phyloP scores from a whole-genome alignment of 2,329 filamentous ascomycete genomes.

The Thielaviopsis populi region DNA sequence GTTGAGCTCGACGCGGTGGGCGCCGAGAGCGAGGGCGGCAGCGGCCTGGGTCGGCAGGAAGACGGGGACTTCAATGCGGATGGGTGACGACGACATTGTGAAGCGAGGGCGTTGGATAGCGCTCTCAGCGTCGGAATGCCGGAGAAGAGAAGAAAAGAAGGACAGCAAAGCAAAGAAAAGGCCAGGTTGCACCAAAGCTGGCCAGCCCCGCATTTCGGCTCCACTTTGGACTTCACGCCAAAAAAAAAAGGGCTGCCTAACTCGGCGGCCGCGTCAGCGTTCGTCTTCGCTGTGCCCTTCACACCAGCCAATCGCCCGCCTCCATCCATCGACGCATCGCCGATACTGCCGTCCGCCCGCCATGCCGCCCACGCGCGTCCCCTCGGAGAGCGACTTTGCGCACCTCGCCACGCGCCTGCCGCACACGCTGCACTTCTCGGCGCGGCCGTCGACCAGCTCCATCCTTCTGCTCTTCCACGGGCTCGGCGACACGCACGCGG shows the following conservation, averaged over 20 bases:
- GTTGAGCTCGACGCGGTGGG: slow-evolving; percentile 40
- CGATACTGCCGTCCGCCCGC: slow-evolving; percentile 16
- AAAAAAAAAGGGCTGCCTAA: neutral
- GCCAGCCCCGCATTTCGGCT: neutral
- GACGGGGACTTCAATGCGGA: slow-evolving; percentile 37
- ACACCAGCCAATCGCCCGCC: neutral
- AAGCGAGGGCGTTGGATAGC: neutral
- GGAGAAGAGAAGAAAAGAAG: neutral
- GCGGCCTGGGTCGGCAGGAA: slow-evolving; percentile 32
- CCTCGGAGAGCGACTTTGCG: slow-evolving; percentile 35
- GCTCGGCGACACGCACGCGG: slow-evolving; percentile 56
- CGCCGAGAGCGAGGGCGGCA: slow-evolving; percentile 30
- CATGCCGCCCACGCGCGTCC: slow-evolving; percentile 28
- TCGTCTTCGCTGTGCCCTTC: too few relatives aligned
- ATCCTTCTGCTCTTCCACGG: slow-evolving; percentile 73
- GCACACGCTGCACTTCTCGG: slow-evolving; percentile 34
- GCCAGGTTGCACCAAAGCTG: neutral
- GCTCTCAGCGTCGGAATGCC: too few relatives aligned
- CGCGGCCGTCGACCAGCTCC: slow-evolving; percentile 50
- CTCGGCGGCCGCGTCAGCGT: too few relatives aligned
- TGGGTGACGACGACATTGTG: slow-evolving; percentile 18
- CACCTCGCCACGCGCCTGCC: slow-evolving; percentile 29
- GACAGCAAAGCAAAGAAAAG: too few relatives aligned
- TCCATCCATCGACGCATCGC: neutral
- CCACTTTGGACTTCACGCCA: slow-evolving; percentile 5